phyloP scores from a whole-genome alignment of 345 rosid genomes.

The Camelina laxa region DNA sequence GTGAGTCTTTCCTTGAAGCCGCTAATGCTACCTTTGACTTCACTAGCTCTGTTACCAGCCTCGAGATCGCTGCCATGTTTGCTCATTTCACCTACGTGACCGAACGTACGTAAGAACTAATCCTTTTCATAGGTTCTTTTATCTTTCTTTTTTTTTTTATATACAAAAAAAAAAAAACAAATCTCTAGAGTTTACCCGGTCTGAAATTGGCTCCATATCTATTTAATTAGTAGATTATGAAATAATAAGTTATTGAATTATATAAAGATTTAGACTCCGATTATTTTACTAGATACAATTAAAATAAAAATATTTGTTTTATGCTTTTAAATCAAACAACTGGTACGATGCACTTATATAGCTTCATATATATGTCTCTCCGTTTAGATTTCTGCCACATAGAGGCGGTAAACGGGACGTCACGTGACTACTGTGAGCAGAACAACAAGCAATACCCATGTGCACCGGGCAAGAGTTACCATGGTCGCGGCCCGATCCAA shows the following conservation, averaged over 20 bases:
- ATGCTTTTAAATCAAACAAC: too few species aligned
- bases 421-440: conserved; percentile 54
- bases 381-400: conserved; percentile 65
- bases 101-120: conserved; percentile 41
- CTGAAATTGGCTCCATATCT: neutral
- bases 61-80: conserved; percentile 57
- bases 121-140: neutral
- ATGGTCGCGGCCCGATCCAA: conserved; percentile 64
- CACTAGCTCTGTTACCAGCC: conserved; percentile 29
- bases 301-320: too few species aligned
- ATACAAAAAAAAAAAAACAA: neutral
- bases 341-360: neutral
- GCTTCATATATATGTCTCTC: neutral
- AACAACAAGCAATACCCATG: conserved; percentile 58
- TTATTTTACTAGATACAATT: neutral
- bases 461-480: conserved; percentile 49
- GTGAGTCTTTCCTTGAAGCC: conserved; percentile 45
- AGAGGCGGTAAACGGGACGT: conserved; percentile 61
- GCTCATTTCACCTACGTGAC: conserved; percentile 59
- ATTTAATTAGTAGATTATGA: neutral
- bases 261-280: neutral
- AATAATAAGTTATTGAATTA: neutral
- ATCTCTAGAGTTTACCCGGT: neutral
- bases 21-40: conserved; percentile 34
- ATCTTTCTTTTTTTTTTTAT: too few species aligned